Base-by-base conservation (phyloP, 805 yeast genomes). In the Yamadazyma ubonensis region DNA sequence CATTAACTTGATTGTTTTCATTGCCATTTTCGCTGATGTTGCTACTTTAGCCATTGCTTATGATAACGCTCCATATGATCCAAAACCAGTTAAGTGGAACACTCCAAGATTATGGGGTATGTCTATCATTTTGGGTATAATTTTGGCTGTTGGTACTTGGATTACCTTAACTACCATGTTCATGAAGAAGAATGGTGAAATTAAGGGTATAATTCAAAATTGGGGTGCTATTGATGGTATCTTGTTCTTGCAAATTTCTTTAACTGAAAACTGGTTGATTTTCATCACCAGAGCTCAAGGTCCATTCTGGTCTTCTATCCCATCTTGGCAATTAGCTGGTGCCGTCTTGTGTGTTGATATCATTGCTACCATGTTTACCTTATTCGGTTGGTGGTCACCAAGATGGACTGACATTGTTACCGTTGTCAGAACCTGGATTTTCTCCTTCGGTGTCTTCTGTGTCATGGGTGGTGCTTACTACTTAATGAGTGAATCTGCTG, bases 371-470 rank as follows among this genome's bases (percentile, higher is more conserved):
- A 77, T 86, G 80, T 89, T 88, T 82, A 74, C 88, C 59, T 70
- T 88, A 63, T 89, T 87, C 81, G 96, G 96, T 58, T 89, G 96
- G 96, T 88, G 95, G 91, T 84, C 95, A 53, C 95, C 86, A 72
- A 89, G 89, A 82, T 87, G 93, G 89, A 89, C 91, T 67, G 95
- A 91, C 73, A 83, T 89, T 55, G 96, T 89, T 56, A 82, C 96
- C 43, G 95, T 89, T 65, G 90, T 83, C 67, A 84, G 96, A 78
- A 80, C 85, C 71, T 89, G 93, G 93, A 72, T 89, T 65, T 88
- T 86, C 87, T 88, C 96, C 49, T 84, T 89, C 76, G 96, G 96
- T 79, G 83, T 86, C 71, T 89, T 89, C 91, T 89, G 96, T 78
- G 79, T 83, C 71, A 71, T 88, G 76, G 96, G 96, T 70, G 96